Percentiles rank a stretch among this genome's conserved stretches.
Conservation (phyloP, 1,284 basidiomycete genomes). For the Tylopilus sp. region DNA sequence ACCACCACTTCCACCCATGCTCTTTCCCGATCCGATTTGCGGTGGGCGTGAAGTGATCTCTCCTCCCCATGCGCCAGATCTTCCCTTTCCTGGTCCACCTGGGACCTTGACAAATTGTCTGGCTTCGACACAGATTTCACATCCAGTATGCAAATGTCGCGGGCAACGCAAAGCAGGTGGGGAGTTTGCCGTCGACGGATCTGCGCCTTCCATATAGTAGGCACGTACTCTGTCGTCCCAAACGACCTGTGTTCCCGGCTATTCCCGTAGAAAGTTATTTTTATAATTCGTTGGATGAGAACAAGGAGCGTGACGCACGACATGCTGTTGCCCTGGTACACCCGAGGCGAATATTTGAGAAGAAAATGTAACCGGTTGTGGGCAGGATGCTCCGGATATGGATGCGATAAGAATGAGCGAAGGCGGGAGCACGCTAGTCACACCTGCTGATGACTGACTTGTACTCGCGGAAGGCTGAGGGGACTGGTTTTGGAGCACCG, state of each 20-base stretch:
- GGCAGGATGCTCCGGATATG: constrained; percentile 43
- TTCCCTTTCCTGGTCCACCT: constrained; percentile 38
- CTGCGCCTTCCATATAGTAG: constrained; percentile 70
- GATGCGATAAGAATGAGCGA: constrained; percentile 50
- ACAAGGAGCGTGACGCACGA: constrained; percentile 24
- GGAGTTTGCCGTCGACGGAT: constrained; percentile 70
- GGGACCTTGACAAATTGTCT: constrained; percentile 49
- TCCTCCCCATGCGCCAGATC: constrained; percentile 37
- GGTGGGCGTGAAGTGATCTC: constrained; percentile 38
- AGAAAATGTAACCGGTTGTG: constrained; percentile 15
- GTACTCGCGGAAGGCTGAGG: constrained; percentile 40
- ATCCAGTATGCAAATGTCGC: constrained; percentile 75
- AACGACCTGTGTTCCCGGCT: constrained; percentile 27
- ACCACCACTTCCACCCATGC: constrained; percentile 54
- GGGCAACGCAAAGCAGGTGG: constrained; percentile 75
- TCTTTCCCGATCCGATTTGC: constrained; percentile 37
- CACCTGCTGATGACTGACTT: constrained; percentile 34
- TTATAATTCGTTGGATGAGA: background rate
- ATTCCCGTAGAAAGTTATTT: constrained; percentile 16
- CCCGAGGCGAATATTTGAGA: constrained; percentile 11
- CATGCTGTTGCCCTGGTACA: constrained; percentile 20
- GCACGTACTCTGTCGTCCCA: constrained; percentile 58
- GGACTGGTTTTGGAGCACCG: constrained; percentile 32
- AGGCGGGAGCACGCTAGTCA: constrained; percentile 43
- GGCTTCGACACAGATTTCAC: constrained; percentile 78